phyloP scores from a whole-genome alignment of 2,329 filamentous ascomycete species.

The Xylaria sp. region DNA sequence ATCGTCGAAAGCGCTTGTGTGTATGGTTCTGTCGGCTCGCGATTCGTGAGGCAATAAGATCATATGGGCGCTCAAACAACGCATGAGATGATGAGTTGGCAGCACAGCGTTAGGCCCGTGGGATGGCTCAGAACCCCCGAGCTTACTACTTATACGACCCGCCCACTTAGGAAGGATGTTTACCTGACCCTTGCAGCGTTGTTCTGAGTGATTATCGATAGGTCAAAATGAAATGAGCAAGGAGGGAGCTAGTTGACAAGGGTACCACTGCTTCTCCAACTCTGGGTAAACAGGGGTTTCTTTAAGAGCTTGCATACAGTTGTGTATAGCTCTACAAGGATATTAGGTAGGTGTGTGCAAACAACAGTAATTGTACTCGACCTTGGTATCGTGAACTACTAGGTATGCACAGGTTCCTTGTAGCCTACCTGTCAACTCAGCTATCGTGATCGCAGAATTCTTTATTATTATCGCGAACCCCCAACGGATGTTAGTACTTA shows the following conservation, averaged over 20 bases:
- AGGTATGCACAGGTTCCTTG: too few species aligned
- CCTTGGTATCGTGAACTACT: not conserved
- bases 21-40: slow-evolving; percentile 28
- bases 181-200: slow-evolving; percentile 38
- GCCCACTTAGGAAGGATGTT: slow-evolving; percentile 35
- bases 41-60: slow-evolving; percentile 26
- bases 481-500: not conserved
- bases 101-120: slow-evolving; percentile 27
- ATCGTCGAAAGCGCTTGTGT: slow-evolving; percentile 11
- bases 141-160: slow-evolving; percentile 28
- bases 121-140: slow-evolving; percentile 4
- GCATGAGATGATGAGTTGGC: slow-evolving; percentile 46
- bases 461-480: not conserved
- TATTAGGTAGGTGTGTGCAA: not conserved
- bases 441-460: not conserved
- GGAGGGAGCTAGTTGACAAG: slow-evolving; percentile 8
- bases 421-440: not conserved
- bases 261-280: not conserved
- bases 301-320: slow-evolving; percentile 30
- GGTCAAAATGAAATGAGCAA: slow-evolving; percentile 19
- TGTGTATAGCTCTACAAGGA: not conserved
- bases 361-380: not conserved
- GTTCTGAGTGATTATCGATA: slow-evolving; percentile 43
- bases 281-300: not conserved
- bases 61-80: slow-evolving; percentile 29